phyloP scores from a whole-genome alignment of 306 rosid genomes.

The Dryas drummondii region DNA sequence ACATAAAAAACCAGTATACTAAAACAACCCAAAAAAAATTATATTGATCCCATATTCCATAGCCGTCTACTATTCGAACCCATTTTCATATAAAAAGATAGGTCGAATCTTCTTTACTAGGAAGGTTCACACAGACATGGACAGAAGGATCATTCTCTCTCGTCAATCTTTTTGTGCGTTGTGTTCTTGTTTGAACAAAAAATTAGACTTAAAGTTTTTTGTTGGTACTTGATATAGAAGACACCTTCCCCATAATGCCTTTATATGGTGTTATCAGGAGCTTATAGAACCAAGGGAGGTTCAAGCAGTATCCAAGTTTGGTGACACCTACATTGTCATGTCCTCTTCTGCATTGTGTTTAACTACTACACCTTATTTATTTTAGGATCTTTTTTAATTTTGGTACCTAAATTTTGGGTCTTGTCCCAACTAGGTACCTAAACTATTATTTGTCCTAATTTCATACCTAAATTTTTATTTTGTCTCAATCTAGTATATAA shows the following conservation, averaged over 20 bases:
- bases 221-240: conserved; percentile 3
- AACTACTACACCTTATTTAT: not conserved
- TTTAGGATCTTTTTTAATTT: too few species aligned
- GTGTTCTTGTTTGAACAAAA: not conserved
- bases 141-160: not conserved
- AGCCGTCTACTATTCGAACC: not conserved
- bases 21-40: too few species aligned
- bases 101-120: conserved; percentile 11
- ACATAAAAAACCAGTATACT: too few species aligned
- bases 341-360: not conserved
- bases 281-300: conserved; percentile 31
- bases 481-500: too few species aligned
- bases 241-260: not conserved
- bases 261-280: conserved; percentile 10
- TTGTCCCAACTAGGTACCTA: too few species aligned
- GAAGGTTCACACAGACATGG: conserved; percentile 11
- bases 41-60: not conserved
- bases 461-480: too few species aligned
- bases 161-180: not conserved
- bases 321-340: not conserved
- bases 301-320: not conserved
- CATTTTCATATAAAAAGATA: not conserved
- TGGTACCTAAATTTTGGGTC: too few species aligned
- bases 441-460: too few species aligned
- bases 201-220: not conserved